These are phyloP conservation scores for Aureobasidium sp. DNA, from an alignment of 2,329 filamentous ascomycete species.

Conservation along the genomic window DNA sequence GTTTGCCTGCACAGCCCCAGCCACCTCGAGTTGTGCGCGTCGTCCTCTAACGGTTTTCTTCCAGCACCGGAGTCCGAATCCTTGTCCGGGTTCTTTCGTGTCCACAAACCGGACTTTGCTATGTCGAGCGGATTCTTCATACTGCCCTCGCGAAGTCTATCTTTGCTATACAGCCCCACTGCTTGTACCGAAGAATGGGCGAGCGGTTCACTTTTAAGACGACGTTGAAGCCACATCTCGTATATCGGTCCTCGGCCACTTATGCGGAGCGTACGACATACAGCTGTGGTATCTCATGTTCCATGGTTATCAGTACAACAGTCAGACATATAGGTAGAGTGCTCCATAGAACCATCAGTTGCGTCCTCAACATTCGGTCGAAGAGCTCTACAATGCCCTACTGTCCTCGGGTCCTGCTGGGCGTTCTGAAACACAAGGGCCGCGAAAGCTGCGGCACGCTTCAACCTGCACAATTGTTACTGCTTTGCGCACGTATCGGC, in stretches of 20 bases:
- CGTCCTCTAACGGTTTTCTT: background rate
- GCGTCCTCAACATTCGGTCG: background rate
- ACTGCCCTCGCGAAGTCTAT: background rate
- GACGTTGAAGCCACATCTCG: background rate
- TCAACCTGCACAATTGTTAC: background rate
- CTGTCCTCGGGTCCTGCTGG: background rate
- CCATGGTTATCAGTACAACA: background rate
- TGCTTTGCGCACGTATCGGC: background rate
- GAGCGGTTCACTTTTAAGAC: background rate
- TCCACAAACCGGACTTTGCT: background rate
- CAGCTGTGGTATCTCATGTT: background rate
- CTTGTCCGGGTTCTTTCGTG: background rate
- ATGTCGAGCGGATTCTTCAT: background rate
- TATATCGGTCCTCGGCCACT: background rate
- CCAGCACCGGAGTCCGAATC: background rate
- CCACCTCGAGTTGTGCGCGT: conserved; percentile 2
- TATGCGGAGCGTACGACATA: background rate
- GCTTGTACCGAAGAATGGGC: background rate
- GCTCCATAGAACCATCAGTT: background rate
- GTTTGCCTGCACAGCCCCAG: background rate
- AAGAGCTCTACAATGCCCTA: background rate
- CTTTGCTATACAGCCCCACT: background rate
- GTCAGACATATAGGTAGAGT: background rate
- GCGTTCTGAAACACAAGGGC: background rate
- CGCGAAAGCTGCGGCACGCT: background rate